Evolutionary conservation across 2,329 filamentous ascomycete genomes (phyloP), one percentile per base, ranked within the genome.

Genomic region (Epichloe festucae): DNA sequence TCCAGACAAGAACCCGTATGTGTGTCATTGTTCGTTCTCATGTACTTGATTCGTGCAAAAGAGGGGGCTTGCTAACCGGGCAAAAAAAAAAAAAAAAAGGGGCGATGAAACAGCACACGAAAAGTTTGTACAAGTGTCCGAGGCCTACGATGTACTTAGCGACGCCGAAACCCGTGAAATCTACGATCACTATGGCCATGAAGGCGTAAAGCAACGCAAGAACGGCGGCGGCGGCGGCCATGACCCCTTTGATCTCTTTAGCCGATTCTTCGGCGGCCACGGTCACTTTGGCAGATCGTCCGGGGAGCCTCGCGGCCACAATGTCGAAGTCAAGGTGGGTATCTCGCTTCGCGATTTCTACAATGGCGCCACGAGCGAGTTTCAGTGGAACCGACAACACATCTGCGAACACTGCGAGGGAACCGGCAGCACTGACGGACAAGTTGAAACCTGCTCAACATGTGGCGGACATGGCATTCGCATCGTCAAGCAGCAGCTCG

Each of bases 241-340:
- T 65, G 90, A 98, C 64, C 90, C 93, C 19, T 97, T 97, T 65
- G 93, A 98, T 67, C 75, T 98, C 42, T 98, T 98, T 76, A 89
- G 84, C 51, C 85, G 89, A 59, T 97, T 98, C 79, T 98, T 98
- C 65, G 93, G 93, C 56, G 91, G 91, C 21, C 85, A 80, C 44
- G 89, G 89, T 10, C 88, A 93, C 68, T 94, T 87, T 57, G 85
- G 85, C 72, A 63, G 85, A 60, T 81, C 82, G 47, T 73, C 76
- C 5, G 84, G 38, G 38, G 84, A 93, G 66, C 83, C 89, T 34
- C 79, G 83, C 35, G 93, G 93, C 0, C 90, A 85, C 49, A 88
- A 95, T 64, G 87, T 95, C 76, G 90, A 97, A 71, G 81, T 95
- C 52, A 81, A 85, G 54, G 78, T 98, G 31, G 76, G 78, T 44